A percentile compares a stretch with the other conserved stretches of the same genome.
Evolutionary conservation across 2,329 filamentous ascomycete species (phyloP).

Genomic region (Penicillium sp.): DNA sequence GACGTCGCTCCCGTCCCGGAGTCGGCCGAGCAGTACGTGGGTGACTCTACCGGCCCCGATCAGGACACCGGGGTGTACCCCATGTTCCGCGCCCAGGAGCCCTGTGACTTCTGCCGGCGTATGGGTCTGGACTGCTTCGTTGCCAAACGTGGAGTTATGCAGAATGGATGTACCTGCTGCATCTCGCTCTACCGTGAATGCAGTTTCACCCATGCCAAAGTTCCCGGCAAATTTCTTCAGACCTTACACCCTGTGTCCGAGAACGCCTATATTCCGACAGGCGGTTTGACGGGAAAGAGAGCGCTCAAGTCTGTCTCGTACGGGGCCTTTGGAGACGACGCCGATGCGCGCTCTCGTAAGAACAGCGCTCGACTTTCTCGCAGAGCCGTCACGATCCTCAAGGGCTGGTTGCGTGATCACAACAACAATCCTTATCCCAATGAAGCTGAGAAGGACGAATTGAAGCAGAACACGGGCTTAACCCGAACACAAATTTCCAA

Average conservation of each 20-base stretch:
- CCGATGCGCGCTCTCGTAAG: constrained; percentile 56
- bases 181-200: constrained; percentile 51
- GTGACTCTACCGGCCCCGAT: constrained; percentile 23
- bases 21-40: constrained; percentile 21
- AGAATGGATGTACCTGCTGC: constrained; percentile 51
- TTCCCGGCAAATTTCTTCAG: constrained; percentile 45
- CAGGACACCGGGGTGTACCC: constrained; percentile 41
- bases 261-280: constrained; percentile 42
- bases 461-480: constrained; percentile 77
- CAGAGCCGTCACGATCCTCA: constrained; percentile 76
- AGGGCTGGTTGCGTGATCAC: constrained; percentile 81
- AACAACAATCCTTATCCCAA: constrained; percentile 83
- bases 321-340: constrained; percentile 35
- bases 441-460: constrained; percentile 79
- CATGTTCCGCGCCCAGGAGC: constrained; percentile 48
- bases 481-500: constrained; percentile 84
- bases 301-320: constrained; percentile 46
- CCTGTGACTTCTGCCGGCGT: constrained; percentile 49
- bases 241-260: constrained; percentile 49
- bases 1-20: constrained; percentile 29
- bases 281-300: constrained; percentile 43
- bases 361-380: constrained; percentile 76
- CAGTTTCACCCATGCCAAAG: constrained; percentile 49
- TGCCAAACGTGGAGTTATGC: constrained; percentile 47
- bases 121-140: constrained; percentile 53